phyloP scores from a whole-genome alignment of 768 basidiomycete species.

The Suillus brevipes region DNA sequence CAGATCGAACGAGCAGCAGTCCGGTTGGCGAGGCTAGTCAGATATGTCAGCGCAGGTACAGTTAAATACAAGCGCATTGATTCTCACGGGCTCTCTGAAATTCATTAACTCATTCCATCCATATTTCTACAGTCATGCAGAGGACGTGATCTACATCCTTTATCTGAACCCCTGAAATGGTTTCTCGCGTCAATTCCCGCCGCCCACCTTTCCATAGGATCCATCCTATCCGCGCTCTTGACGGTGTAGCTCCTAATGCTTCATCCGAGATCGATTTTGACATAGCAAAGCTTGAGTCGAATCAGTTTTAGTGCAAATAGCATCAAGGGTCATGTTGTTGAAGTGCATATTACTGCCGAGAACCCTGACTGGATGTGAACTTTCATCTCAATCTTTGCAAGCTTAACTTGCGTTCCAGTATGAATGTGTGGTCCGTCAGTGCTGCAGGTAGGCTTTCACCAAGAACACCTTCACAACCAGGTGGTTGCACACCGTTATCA shows the following conservation, averaged over 20 bases:
- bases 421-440: constrained; percentile 98
- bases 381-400: constrained; percentile 96
- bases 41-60: constrained; percentile 98
- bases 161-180: constrained; percentile 99
- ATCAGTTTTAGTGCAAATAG: constrained; percentile 89
- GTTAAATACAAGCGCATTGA: constrained; percentile 78
- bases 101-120: constrained; percentile 10
- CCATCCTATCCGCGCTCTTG: constrained; percentile 91
- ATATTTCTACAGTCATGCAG: constrained; percentile 94
- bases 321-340: constrained; percentile 95
- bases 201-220: constrained; percentile 96
- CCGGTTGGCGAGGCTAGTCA: constrained; percentile 95
- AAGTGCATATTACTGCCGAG: constrained; percentile 98
- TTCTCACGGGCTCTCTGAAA: constrained; percentile 10
- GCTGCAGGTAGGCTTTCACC: constrained; percentile 93
- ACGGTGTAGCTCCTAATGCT: constrained; percentile 89
- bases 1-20: constrained; percentile 99
- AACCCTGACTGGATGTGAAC: constrained; percentile 99
- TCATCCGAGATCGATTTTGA: constrained; percentile 96
- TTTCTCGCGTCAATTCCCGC: constrained; percentile 98
- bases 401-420: constrained; percentile 98
- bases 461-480: constrained; percentile 98
- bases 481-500: constrained; percentile 97
- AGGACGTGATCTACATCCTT: constrained; percentile 95
- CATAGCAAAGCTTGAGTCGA: constrained; percentile 85